A percentile compares a stretch with the other conserved stretches of the same genome.
These are phyloP conservation scores for Trichoderma gracile DNA, from an alignment of 2,329 filamentous ascomycete species.

Conservation along the genomic window DNA sequence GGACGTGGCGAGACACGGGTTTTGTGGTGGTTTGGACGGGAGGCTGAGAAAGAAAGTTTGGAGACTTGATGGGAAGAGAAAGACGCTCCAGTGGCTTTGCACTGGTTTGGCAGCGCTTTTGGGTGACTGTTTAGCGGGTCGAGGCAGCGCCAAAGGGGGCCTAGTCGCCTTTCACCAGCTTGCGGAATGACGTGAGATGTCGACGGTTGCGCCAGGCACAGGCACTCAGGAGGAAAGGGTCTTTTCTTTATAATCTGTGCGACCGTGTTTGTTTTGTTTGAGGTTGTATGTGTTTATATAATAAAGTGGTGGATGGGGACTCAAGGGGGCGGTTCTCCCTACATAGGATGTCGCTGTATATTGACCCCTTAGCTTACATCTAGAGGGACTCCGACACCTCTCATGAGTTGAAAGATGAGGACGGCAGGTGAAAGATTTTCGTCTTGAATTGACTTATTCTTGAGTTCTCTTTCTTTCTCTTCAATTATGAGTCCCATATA, in stretches of 20 bases:
- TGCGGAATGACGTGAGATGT: conserved; percentile 24
- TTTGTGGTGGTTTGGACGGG: neutral
- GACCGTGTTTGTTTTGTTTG: no score
- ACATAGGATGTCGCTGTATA: no score
- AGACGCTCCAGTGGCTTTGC: no score
- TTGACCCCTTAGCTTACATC: neutral
- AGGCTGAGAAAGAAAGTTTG: conserved; percentile 14
- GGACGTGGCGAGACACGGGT: conserved; percentile 1
- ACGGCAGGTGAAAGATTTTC: neutral
- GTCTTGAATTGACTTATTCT: no score
- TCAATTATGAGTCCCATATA: neutral
- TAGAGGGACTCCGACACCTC: neutral
- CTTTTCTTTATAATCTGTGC: no score
- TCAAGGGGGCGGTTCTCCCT: no score
- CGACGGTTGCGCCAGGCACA: neutral
- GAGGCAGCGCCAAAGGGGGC: conserved; percentile 17
- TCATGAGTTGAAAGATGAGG: neutral
- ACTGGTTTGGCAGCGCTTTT: no score
- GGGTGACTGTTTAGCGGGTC: conserved; percentile 15
- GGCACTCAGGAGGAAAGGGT: neutral
- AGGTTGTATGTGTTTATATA: no score
- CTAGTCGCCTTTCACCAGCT: conserved; percentile 9
- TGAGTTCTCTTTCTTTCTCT: no score
- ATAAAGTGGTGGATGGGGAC: no score
- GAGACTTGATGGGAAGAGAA: neutral